Base-by-base conservation (phyloP, 768 basidiomycete genomes). In the Xerocomellus intermedius region DNA sequence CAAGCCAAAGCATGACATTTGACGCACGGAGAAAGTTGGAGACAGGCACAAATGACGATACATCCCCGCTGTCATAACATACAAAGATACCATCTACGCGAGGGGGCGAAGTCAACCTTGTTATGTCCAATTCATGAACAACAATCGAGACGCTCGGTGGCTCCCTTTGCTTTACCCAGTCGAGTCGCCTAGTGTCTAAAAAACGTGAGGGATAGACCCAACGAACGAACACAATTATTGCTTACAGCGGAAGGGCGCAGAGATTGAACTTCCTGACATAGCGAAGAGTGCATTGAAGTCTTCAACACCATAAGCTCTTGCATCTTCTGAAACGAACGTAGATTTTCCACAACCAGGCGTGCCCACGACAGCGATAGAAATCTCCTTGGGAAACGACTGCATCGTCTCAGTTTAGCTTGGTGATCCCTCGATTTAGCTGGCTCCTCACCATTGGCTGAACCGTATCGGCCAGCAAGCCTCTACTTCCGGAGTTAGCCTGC, bases 281-380 rank as follows among this genome's bases (percentile, higher is more conserved):
- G 65, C 58, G 30, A 73, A 73, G 39, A 69, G 67, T 19, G 65
- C 48, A 41, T 57, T 66, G 32, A 80, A 68, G 50, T 81, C 78
- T 33, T 75, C 73, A 16, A 89, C 74, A 16, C 77, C 75, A 61
- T 83, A 86, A 3, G 79, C 76, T 58, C 82, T 84, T 52, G 94
- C 75, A 12, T 92, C 94, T 66, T 86, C 87, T 35, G 78, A 76
- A 58, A 97, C 89, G 47, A 92, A 79, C 3, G 84, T 82, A 2
- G 91, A 87, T 73, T 98, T 98, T 56, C 95, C 96, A 56, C 89
- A 93, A 33, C 85, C 81, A 37, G 79, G 70, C 13, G 83, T 79
- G 14, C 96, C 96, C 37, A 95, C 79, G 33, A 98, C 85, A 32
- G 86, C 86, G 30, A 98, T 75, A 9, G 85, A 83, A 46, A 89